A percentile compares a stretch with the other conserved stretches of the same genome.
Evolutionary conservation across 768 basidiomycete species (phyloP).

Genomic region (Mycena floridula): DNA sequence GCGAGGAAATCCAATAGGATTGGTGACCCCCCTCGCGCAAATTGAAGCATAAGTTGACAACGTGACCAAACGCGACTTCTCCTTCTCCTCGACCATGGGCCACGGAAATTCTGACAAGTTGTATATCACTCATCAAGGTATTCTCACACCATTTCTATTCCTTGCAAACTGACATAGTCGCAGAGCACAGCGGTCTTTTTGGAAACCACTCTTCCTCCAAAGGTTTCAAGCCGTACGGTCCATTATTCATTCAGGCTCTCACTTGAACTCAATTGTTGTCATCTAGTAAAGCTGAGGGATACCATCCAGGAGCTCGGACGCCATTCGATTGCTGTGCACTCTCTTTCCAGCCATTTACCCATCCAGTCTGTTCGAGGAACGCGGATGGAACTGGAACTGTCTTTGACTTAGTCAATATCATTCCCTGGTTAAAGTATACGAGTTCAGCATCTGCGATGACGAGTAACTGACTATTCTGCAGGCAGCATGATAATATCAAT

Average conservation of each 20-base stretch:
- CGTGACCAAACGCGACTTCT: no score
- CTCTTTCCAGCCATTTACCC: constrained; percentile 82
- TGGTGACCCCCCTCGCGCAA: no score
- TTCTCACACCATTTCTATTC: no score
- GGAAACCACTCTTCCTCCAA: constrained; percentile 62
- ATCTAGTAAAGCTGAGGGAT: constrained; percentile 66
- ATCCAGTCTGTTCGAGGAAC: constrained; percentile 86
- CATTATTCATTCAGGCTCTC: constrained; percentile 4
- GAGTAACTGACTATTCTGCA: constrained; percentile 22
- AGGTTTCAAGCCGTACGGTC: constrained; percentile 61
- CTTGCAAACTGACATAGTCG: no score
- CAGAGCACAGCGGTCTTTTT: constrained; percentile 52
- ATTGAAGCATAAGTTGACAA: no score
- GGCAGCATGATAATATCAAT: constrained; percentile 77
- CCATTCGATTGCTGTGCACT: constrained; percentile 92
- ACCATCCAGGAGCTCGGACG: constrained; percentile 57
- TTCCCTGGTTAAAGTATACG: constrained; percentile 88
- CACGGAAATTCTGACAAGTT: constrained; percentile 75
- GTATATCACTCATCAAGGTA: constrained; percentile 59
- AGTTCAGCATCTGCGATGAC: constrained; percentile 1
- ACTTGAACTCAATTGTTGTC: constrained; percentile 4
- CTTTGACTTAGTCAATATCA: constrained; percentile 88
- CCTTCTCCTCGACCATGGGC: no score
- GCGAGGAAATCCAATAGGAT: constrained; percentile 38
- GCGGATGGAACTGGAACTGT: constrained; percentile 74